Conservation (phyloP, 83 land plant species). For the Picea abies region DNA sequence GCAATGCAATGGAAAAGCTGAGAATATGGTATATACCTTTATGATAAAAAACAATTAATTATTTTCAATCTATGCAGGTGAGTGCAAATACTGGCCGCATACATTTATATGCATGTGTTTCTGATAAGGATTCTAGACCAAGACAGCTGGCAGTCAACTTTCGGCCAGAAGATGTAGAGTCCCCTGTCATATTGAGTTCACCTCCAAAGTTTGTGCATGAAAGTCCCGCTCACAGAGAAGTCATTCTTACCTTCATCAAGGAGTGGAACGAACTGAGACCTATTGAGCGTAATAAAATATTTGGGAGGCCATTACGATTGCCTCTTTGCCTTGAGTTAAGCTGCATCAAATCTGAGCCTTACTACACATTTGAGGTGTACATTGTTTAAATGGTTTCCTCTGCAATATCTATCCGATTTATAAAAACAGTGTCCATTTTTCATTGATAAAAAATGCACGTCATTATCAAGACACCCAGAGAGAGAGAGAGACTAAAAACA, state of each 20-base stretch:
- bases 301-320: slow-evolving; percentile 80
- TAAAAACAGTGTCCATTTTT: background rate
- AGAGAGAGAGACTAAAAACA: background rate
- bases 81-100: slow-evolving; percentile 91
- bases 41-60: background rate
- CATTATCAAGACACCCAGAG: background rate
- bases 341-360: slow-evolving; percentile 46
- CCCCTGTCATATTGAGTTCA: slow-evolving; percentile 7
- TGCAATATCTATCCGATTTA: background rate
- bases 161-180: slow-evolving; percentile 81
- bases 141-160: slow-evolving; percentile 75
- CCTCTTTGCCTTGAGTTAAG: slow-evolving; percentile 75
- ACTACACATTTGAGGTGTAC: slow-evolving; percentile 58
- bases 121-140: slow-evolving; percentile 55
- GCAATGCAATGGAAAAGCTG: background rate
- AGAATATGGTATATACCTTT: background rate
- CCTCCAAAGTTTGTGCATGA: slow-evolving; percentile 26
- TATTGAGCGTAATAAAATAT: slow-evolving; percentile 62
- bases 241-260: slow-evolving; percentile 38
- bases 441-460: no score
- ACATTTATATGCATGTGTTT: slow-evolving; percentile 66
- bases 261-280: slow-evolving; percentile 87
- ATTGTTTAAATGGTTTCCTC: background rate
- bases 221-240: slow-evolving; percentile 35
- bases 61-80: slow-evolving; percentile 52